Evolutionary conservation across 2,329 filamentous ascomycete species (phyloP), one percentile per base, ranked within the genome.

Genomic region (Botrytis sinoallii): DNA sequence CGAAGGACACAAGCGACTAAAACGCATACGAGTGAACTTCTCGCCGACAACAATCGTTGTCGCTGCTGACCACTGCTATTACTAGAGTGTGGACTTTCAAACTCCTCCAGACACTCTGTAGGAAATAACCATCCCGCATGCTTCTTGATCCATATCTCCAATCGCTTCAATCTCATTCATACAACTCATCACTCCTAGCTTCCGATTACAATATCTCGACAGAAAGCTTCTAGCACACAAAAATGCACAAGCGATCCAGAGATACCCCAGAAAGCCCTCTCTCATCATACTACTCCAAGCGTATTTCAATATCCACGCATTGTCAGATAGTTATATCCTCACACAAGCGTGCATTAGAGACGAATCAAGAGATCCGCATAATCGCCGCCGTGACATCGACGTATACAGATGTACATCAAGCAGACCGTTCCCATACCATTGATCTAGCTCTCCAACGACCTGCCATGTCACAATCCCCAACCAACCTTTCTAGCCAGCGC

Each of bases 41-140:
- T 55, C 12, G 5, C 0, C 48, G 10, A 16, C 48, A n/a, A 55
- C 25, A n/a, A n/a, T 55, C 16, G 48, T n/a, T n/a, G 48, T n/a
- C 48, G 48, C 48, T 55, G n/a, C 48, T n/a, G 9, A 16, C 12
- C 5, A 29, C 52, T 29, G 52, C n/a, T 14, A 29, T 16, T 18
- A 18, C 29, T 18, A 57, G 14, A 57, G 29, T 16, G n/a, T 3
- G 14, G 29, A 57, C 14, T 32, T 29, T 18, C n/a, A 57, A 57
- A 57, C 14, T n/a, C 6, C 52, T 57, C n/a, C 12, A 57, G 14
- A 7, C 7, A 57, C 29, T 18, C n/a, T 29, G 7, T 18, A 57
- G 52, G 14, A 16, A 8, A 29, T 1, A 18, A 8, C 0, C 2
- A 29, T 18, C 6, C 14, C n/a, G 2, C 3, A 14, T 18, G 6